Evolutionary conservation across 768 basidiomycete species (phyloP).

Genomic region (Leccinum rimulosum): DNA sequence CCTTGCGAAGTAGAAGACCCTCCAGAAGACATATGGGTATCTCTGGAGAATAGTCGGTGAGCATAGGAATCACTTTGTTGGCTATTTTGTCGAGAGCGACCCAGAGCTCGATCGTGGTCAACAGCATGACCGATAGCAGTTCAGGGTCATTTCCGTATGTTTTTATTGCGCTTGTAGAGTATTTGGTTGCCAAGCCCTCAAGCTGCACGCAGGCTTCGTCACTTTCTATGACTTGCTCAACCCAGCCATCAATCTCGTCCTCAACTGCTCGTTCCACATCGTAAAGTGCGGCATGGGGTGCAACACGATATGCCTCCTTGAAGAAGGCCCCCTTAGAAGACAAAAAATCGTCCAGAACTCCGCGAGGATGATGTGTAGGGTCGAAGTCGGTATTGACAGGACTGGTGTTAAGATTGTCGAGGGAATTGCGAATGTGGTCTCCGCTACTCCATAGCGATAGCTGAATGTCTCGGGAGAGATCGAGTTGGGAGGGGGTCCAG

Average conservation of each 20-base stretch:
- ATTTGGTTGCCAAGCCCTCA: conserved; percentile 24
- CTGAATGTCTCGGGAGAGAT: not conserved
- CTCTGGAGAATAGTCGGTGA: conserved; percentile 34
- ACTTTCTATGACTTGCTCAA: conserved; percentile 3
- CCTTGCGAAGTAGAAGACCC: conserved; percentile 27
- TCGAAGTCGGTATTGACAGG: conserved; percentile 1
- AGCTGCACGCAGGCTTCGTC: conserved; percentile 10
- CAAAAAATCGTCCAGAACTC: not conserved
- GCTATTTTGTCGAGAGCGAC: conserved; percentile 32
- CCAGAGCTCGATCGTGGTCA: conserved; percentile 37
- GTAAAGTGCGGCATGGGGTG: conserved; percentile 20
- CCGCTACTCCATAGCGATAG: not conserved
- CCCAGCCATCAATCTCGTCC: conserved; percentile 34
- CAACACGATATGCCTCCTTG: not conserved
- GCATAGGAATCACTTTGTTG: conserved; percentile 20
- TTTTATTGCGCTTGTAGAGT: conserved; percentile 24
- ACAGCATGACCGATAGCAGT: conserved; percentile 39
- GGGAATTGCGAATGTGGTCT: not conserved
- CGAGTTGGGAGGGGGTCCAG: conserved; percentile 29
- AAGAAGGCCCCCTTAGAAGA: conserved; percentile 12
- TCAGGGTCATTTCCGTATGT: conserved; percentile 37
- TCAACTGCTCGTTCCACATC: conserved; percentile 39
- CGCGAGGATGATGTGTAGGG: conserved; percentile 4
- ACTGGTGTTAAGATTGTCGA: not conserved
- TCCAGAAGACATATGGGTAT: conserved; percentile 23